These are phyloP conservation scores for Aspergillus brunneoviolaceus DNA, from an alignment of 2,329 filamentous ascomycete species.

Conservation along the genomic window DNA sequence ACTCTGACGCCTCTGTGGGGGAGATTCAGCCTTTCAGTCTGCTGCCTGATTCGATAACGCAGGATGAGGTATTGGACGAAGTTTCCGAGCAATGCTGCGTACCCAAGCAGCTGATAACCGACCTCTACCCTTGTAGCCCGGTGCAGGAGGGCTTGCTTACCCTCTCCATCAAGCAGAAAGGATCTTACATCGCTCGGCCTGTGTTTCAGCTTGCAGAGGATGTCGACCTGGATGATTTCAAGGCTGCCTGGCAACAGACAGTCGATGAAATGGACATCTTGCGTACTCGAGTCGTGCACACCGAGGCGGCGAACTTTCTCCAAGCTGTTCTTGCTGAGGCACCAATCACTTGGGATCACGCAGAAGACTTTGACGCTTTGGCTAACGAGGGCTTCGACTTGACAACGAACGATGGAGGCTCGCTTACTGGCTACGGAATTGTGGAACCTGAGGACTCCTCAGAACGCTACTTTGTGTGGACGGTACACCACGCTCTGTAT, in stretches of 20 bases:
- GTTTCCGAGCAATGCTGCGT: conserved; percentile 34
- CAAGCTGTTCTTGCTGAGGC: conserved; percentile 43
- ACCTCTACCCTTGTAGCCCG: conserved; percentile 47
- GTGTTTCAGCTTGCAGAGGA: conserved; percentile 40
- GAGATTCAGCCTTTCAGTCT: conserved; percentile 30
- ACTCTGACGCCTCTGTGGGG: background rate
- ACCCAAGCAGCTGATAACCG: conserved; percentile 29
- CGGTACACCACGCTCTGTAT: conserved; percentile 54
- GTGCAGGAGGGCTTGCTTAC: conserved; percentile 50
- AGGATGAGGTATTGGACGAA: conserved; percentile 28
- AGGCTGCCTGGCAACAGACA: conserved; percentile 47
- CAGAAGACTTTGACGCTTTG: conserved; percentile 28
- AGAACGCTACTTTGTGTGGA: conserved; percentile 47
- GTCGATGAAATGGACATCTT: conserved; percentile 49
- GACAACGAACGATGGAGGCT: conserved; percentile 36
- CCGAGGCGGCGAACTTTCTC: conserved; percentile 35
- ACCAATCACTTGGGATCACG: conserved; percentile 36
- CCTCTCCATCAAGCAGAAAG: conserved; percentile 48
- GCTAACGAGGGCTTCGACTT: conserved; percentile 26
- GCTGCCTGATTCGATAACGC: conserved; percentile 21
- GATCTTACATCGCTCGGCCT: conserved; percentile 51
- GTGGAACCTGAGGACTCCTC: conserved; percentile 27
- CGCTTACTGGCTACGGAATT: conserved; percentile 38
- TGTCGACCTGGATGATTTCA: conserved; percentile 46
- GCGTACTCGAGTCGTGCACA: conserved; percentile 49